Evolutionary conservation across 805 yeast genomes (phyloP).

Genomic region (Candida ovalis): DNA sequence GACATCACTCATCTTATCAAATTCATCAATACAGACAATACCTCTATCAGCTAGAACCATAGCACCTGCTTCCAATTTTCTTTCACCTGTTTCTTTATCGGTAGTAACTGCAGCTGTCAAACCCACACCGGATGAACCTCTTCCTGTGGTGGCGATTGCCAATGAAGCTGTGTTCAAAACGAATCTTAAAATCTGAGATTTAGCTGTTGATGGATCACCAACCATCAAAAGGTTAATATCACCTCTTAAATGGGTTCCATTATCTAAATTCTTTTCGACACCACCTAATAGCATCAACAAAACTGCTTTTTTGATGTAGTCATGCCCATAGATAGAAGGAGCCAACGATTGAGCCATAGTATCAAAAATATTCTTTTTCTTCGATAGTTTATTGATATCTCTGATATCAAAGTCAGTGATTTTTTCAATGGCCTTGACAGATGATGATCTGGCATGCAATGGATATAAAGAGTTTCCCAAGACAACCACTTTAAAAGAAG

Average conservation of each 20-base stretch:
- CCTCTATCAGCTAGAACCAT: conserved; percentile 99
- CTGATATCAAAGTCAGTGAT: conserved; percentile 81
- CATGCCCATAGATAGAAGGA: conserved; percentile 94
- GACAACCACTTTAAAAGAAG: conserved; percentile 78
- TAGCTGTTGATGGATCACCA: conserved; percentile 98
- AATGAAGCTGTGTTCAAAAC: conserved; percentile 92
- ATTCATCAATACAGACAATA: conserved; percentile 96
- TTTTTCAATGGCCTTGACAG: conserved; percentile 58
- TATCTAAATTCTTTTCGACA: conserved; percentile 85
- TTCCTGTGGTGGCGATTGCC: conserved; percentile 97
- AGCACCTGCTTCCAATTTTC: conserved; percentile 97
- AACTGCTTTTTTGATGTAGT: conserved; percentile 85
- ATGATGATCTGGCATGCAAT: conserved; percentile 77
- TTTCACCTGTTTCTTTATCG: conserved; percentile 95
- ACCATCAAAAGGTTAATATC: conserved; percentile 95
- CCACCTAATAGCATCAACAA: conserved; percentile 91
- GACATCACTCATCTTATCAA: conserved; percentile 94
- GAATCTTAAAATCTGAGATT: conserved; percentile 91
- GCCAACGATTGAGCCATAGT: conserved; percentile 83
- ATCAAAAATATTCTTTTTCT: conserved; percentile 69
- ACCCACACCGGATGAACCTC: conserved; percentile 99
- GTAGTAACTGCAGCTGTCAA: conserved; percentile 97
- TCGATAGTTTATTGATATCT: conserved; percentile 76
- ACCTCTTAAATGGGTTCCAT: conserved; percentile 97
- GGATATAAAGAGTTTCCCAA: conserved; percentile 88